Conservation (phyloP, 2,329 filamentous ascomycete species). For the Microascus cirrosus region DNA sequence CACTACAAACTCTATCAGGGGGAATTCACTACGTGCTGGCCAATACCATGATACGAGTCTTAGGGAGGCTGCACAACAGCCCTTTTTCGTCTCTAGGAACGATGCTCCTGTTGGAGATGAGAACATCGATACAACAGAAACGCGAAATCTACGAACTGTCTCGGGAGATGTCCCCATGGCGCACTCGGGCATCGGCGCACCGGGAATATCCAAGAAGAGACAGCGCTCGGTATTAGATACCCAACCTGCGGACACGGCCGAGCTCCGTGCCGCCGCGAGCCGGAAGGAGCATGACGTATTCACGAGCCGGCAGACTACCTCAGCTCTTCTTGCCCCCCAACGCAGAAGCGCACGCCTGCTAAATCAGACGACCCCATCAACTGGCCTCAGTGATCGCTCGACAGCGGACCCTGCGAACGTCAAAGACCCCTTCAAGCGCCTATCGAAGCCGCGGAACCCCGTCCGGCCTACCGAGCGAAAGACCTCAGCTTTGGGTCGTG, state of each 20-base stretch:
- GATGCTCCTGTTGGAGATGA: constrained; percentile 3
- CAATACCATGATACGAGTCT: background rate
- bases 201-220: constrained; percentile 3
- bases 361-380: constrained; percentile 4
- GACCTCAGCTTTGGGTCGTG: constrained; percentile 1
- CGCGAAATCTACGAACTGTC: background rate
- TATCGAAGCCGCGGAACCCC: constrained; percentile 2
- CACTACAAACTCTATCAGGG: background rate
- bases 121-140: constrained; percentile 2
- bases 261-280: background rate
- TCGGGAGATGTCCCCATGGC: constrained; percentile 2
- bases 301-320: constrained; percentile 4
- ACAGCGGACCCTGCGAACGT: background rate
- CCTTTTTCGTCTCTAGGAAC: constrained; percentile 1
- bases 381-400: constrained; percentile 3
- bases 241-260: background rate
- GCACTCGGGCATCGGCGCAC: background rate
- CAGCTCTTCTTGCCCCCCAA: constrained; percentile 5
- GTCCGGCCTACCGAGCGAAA: constrained; percentile 3
- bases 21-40: constrained; percentile 2
- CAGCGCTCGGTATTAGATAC: constrained; percentile 3
- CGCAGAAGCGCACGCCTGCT: constrained; percentile 9
- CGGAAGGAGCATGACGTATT: constrained; percentile 7
- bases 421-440: constrained; percentile 2
- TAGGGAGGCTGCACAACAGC: constrained; percentile 3